phyloP scores from a whole-genome alignment of 768 basidiomycete species.

The Dentipellis sp. region DNA sequence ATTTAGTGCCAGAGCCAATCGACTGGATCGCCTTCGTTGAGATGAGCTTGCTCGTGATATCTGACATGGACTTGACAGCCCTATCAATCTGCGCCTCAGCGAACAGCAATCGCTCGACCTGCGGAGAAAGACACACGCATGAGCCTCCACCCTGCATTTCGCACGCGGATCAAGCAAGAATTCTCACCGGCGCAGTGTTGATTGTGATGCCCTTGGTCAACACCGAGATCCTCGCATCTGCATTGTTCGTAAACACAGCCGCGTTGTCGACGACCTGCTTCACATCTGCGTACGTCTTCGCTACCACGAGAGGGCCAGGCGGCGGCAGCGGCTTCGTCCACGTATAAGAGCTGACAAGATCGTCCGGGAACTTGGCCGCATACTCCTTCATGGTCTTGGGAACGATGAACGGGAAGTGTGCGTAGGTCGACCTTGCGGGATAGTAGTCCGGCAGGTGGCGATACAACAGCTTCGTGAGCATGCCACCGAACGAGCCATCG shows the following conservation, averaged over 20 bases:
- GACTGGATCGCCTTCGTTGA: slow-evolving; percentile 24
- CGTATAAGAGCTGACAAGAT: slow-evolving; percentile 37
- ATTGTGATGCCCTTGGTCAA: slow-evolving; percentile 5
- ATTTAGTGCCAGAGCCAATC: slow-evolving; percentile 20
- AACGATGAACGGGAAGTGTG: slow-evolving; percentile 74
- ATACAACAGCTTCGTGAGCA: slow-evolving; percentile 67
- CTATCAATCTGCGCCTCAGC: background rate
- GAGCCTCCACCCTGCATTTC: background rate
- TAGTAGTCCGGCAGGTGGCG: slow-evolving; percentile 63
- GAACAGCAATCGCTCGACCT: slow-evolving; percentile 7
- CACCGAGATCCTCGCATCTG: background rate
- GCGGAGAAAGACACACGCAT: background rate
- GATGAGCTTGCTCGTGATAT: slow-evolving; percentile 3
- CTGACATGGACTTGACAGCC: background rate
- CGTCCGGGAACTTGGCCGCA: slow-evolving; percentile 24
- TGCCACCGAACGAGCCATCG: slow-evolving; percentile 70
- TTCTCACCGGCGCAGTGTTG: slow-evolving; percentile 1
- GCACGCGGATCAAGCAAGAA: background rate
- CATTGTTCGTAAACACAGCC: background rate
- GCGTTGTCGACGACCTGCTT: background rate
- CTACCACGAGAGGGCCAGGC: slow-evolving; percentile 2
- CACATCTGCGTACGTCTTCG: slow-evolving; percentile 1
- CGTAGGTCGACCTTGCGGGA: slow-evolving; percentile 54
- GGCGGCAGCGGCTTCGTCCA: slow-evolving; percentile 42
- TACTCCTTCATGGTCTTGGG: slow-evolving; percentile 39